Evolutionary conservation across 129 eudicot genomes (phyloP), one percentile per base, ranked within the genome.

Genomic region (Pulicaria dysenterica): DNA sequence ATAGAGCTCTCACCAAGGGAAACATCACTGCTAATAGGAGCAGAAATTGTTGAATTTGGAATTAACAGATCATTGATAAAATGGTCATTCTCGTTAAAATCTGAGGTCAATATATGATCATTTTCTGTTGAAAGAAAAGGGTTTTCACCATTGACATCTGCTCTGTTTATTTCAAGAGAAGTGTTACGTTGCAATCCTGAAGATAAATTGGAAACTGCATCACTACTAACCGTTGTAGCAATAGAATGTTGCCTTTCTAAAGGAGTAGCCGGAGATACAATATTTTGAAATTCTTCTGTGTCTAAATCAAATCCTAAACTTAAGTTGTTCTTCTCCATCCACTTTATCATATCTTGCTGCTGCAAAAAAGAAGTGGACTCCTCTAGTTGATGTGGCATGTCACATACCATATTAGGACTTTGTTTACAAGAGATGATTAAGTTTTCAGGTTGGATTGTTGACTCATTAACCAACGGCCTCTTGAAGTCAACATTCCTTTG

Each of bases 211-310:
- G 47, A 43, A 57, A 69, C 19, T 5, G 80, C 72, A 24, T 74
- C 64, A 24, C 31, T 24, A 65, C 84, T 63, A 73, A 74, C 24
- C 24, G 70, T 74, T 38, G 70, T 53, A 44, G 69, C 63, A 17
- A 72, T 57, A 9, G 59, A 43, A 31, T 48, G 40, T 47, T 76
- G 79, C 14, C 67, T 57, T 50, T 84, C 82, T 12, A 75, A 24
- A 55, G 74, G 69, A 68, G 69, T 76, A 54, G 70, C 74, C 73
- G 78, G 79, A 15, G 61, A 58, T 69, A 51, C 48, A 51, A 14
- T 70, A 11, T 64, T 66, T 51, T 38, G 46, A 65, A 17, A 13
- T 50, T 56, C 76, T 45, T 45, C 10, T 42, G 41, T 39, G 37
- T 72, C 55, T 15, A 17, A 63, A 46, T 69, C 71, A 55, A 40